Conservation (phyloP, 805 yeast genomes). For the Teunomyces kruisii region DNA sequence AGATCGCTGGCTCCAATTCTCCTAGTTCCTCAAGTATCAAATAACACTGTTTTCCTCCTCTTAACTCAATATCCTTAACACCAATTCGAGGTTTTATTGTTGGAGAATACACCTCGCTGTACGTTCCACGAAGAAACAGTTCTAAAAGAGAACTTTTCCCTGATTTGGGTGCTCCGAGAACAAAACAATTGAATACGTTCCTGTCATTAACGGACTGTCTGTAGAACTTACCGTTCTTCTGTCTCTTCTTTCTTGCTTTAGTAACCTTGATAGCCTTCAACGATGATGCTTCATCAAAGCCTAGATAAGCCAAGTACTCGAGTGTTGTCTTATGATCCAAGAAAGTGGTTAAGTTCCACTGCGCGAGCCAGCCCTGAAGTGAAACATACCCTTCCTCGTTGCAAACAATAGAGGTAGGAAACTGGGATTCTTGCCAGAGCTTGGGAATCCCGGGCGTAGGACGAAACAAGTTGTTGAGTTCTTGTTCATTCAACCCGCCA, state of each 20-base stretch:
- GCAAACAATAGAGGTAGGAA: slow-evolving; percentile 85
- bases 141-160: slow-evolving; percentile 88
- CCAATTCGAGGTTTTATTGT: slow-evolving; percentile 79
- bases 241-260: slow-evolving; percentile 70
- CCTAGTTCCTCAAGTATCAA: slow-evolving; percentile 88
- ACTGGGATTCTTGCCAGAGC: slow-evolving; percentile 80
- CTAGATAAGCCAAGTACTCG: slow-evolving; percentile 86
- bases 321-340: slow-evolving; percentile 80
- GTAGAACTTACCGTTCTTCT: slow-evolving; percentile 60
- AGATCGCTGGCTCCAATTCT: slow-evolving; percentile 76
- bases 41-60: slow-evolving; percentile 95
- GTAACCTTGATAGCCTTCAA: slow-evolving; percentile 67
- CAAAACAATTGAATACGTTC: slow-evolving; percentile 87
- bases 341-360: slow-evolving; percentile 96
- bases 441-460: slow-evolving; percentile 94
- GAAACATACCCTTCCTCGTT: slow-evolving; percentile 90
- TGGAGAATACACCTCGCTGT: slow-evolving; percentile 71
- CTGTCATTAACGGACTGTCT: slow-evolving; percentile 75
- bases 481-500: slow-evolving; percentile 84
- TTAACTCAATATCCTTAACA: slow-evolving; percentile 88
- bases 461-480: slow-evolving; percentile 64
- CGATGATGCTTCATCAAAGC: slow-evolving; percentile 59
- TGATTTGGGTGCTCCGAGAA: slow-evolving; percentile 79
- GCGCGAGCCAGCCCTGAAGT: slow-evolving; percentile 97
- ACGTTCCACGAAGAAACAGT: slow-evolving; percentile 74